Base-by-base conservation (phyloP, 2,329 filamentous ascomycete genomes). In the Fusarium algeriense region DNA sequence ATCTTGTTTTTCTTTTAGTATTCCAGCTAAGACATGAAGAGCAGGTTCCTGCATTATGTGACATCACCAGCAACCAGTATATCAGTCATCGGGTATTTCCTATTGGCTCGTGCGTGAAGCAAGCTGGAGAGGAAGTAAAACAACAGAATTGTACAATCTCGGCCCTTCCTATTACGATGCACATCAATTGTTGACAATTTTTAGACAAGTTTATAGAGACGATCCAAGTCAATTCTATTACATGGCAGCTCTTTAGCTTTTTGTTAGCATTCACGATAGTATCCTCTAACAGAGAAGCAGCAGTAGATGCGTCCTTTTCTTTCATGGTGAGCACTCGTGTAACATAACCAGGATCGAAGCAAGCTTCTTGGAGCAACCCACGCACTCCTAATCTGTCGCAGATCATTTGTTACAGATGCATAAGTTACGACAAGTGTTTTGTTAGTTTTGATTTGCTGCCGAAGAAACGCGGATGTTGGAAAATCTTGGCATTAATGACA, bases 11-110 rank as follows among this genome's bases (percentile, higher is more conserved):
- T 69, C 52, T 58, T 55, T 55, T 67, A 44, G 43, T 32, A 38
- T 43, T 34, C 34, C 52, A 37, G 15, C 48, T 41, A 38, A 66
- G 54, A 40, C 45, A 54, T 45, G 14, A n/a, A 43, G 40, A 71
- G 44, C 62, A 72, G 41, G 69, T 72, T 72, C 69, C 70, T 70
- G 69, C 70, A 59, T 70, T 58, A 30, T 23, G 66, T 72, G 70
- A 72, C 66, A 70, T 72, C 70, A 72, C 62, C 54, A 49, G 38
- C 49, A 57, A 57, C 37, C 43, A 55, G 35, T 32, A 10, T 20
- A 48, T 32, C 32, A 60, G 56, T 66, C 69, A 66, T 64, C 40
- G 28, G 52, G 8, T 38, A 28, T 41, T 60, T 64, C 54, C 50
- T 40, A 72, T 70, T 72, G 66, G 70, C 14, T 43, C 13, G 32